Base-by-base conservation (phyloP, 345 rosid species). In the Schrenkiella parvula region DNA sequence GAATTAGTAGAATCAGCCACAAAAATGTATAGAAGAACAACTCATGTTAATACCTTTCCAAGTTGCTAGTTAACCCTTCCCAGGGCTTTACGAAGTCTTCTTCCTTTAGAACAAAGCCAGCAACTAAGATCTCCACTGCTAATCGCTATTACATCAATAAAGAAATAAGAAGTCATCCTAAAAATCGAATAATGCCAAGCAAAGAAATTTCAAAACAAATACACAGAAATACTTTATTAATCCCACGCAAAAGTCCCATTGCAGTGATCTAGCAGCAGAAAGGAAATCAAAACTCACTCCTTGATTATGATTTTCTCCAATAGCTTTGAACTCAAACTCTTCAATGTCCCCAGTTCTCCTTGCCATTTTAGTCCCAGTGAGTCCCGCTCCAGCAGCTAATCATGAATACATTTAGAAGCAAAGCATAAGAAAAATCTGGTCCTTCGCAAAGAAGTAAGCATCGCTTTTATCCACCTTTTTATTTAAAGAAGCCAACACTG, bases 311-410 rank as follows among this genome's bases (percentile, higher is more conserved):
- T 81, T 84, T 74, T 91, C 96, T 48, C 95, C 99, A 35, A 88
- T 76, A 61, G 95, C 82, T 78, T 82, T 88, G 73, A 95, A 89
- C 68, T 95, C 97, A 79, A 95, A 95, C 79, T 89, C 99, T 59
- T 95, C 93, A 80, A 91, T 80, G 41, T 82, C 84, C 39, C 95
- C 95, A 3, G 62, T 88, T 81, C 99, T 85, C 78, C 90, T 82
- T 2, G 99, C 99, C 97, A 88, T 89, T 82, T 95, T 95, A 67
- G 85, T 79, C 65, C 97, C 97, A 0, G 93, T 82, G 66, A 91
- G 99, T 74, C 99, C 99, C 76, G 96, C 99, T 80, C 99, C 99
- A 44, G 97, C 99, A 82, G 96, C 99, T 95, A 81, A 54, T 21
- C 28, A 53, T 5, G 15, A 61, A 53, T 39, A 69, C 29, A 55